Evolutionary conservation across 768 basidiomycete genomes (phyloP).

Genomic region (Hygrocybe coccinea): DNA sequence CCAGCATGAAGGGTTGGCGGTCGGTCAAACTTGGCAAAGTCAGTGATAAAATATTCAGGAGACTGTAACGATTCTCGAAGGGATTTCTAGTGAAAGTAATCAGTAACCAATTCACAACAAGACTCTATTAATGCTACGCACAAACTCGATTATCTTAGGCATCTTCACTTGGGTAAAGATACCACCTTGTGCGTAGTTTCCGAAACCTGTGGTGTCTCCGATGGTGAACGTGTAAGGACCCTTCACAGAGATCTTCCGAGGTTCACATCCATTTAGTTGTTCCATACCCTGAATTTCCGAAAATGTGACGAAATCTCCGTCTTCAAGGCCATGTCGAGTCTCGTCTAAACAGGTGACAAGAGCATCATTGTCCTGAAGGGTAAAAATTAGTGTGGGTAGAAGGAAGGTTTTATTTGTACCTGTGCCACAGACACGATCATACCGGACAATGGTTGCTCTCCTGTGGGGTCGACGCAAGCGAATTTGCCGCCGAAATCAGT

Average conservation of each 20-base stretch:
- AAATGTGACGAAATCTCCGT: slow-evolving; percentile 97
- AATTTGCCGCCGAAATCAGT: slow-evolving; percentile 96
- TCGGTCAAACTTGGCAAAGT: slow-evolving; percentile 96
- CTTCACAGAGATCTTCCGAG: slow-evolving; percentile 87
- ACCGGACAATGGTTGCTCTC: slow-evolving; percentile 86
- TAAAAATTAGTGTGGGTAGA: background rate
- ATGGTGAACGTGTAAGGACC: slow-evolving; percentile 98
- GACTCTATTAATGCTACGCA: slow-evolving; percentile 40
- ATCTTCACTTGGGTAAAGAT: slow-evolving; percentile 99
- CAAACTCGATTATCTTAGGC: slow-evolving; percentile 94
- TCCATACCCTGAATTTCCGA: slow-evolving; percentile 93
- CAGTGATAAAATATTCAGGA: slow-evolving; percentile 90
- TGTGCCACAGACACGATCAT: slow-evolving; percentile 95
- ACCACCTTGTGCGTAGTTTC: slow-evolving; percentile 80
- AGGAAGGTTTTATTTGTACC: slow-evolving; percentile 36
- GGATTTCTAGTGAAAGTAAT: slow-evolving; percentile 85
- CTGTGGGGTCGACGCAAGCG: slow-evolving; percentile 95
- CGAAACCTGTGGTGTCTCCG: slow-evolving; percentile 78
- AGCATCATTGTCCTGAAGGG: slow-evolving; percentile 70
- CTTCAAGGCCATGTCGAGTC: slow-evolving; percentile 95
- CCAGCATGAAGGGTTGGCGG: slow-evolving; percentile 87
- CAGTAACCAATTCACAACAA: slow-evolving; percentile 25
- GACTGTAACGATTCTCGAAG: slow-evolving; percentile 74
- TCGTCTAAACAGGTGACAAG: slow-evolving; percentile 96
- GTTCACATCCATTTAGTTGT: slow-evolving; percentile 85